Percentiles rank a stretch among this genome's conserved stretches.
Evolutionary conservation across 1,139 yeast genomes (phyloP).

Genomic region (Geotrichum restrictum): DNA sequence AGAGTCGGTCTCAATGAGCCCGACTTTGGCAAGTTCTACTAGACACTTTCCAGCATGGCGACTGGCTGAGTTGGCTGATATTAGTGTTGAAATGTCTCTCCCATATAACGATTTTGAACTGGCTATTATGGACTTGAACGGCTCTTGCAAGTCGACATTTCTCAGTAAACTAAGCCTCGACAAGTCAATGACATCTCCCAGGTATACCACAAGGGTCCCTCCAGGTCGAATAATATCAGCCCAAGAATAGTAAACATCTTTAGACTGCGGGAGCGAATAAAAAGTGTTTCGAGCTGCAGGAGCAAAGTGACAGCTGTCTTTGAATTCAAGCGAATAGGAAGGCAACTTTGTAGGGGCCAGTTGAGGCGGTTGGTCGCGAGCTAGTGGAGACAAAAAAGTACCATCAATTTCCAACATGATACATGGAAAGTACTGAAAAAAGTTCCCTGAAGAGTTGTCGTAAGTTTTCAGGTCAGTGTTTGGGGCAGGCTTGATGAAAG

Average conservation of each 20-base stretch:
- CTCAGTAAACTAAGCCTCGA: conserved; percentile 64
- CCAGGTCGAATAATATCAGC: conserved; percentile 58
- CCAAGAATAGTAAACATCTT: conserved; percentile 80
- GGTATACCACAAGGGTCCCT: conserved; percentile 68
- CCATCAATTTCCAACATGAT: conserved; percentile 54
- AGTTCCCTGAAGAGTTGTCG: conserved; percentile 38
- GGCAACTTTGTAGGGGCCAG: conserved; percentile 47
- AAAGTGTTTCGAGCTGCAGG: conserved; percentile 54
- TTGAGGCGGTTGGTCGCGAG: not conserved
- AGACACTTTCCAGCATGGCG: conserved; percentile 65
- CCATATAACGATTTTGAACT: conserved; percentile 19
- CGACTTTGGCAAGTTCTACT: conserved; percentile 74
- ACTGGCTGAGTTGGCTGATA: conserved; percentile 34
- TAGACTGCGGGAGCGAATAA: conserved; percentile 53
- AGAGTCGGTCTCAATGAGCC: conserved; percentile 73
- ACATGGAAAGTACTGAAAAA: conserved; percentile 92
- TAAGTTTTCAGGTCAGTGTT: conserved; percentile 52
- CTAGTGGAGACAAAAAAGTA: conserved; percentile 22
- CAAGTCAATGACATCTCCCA: conserved; percentile 79
- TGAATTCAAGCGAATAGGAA: conserved; percentile 51
- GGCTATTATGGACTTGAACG: conserved; percentile 41
- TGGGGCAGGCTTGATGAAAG: conserved; percentile 58
- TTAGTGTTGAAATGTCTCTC: conserved; percentile 21
- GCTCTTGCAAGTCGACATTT: conserved; percentile 59
- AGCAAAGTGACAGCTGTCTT: conserved; percentile 59